Percentiles rank a stretch among this genome's conserved stretches.
Conservation (phyloP, 768 basidiomycete genomes). For the Scleroderma bovista region DNA sequence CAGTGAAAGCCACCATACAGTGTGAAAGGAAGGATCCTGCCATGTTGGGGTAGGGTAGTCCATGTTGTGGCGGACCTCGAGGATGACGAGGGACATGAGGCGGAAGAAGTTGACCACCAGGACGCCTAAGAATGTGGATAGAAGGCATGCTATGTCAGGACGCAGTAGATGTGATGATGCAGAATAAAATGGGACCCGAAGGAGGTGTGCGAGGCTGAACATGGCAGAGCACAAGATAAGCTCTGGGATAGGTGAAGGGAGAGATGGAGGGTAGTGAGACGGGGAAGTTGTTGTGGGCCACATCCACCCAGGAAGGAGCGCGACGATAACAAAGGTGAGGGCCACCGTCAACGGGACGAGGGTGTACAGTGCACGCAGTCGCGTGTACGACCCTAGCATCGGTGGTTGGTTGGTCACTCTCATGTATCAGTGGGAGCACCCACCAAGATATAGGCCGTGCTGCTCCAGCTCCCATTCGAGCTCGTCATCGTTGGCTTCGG, state of each 20-base stretch:
- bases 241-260: constrained; percentile 64
- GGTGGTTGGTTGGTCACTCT: background rate
- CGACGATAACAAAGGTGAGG: constrained; percentile 45
- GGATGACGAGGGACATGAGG: constrained; percentile 47
- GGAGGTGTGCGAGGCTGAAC: constrained; percentile 32
- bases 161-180: constrained; percentile 30
- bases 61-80: constrained; percentile 44
- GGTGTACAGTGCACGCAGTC: constrained; percentile 49
- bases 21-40: constrained; percentile 51
- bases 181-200: constrained; percentile 28
- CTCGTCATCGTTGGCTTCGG: constrained; percentile 37
- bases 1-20: constrained; percentile 74
- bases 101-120: constrained; percentile 49
- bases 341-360: constrained; percentile 53
- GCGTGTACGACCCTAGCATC: constrained; percentile 54
- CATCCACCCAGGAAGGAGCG: constrained; percentile 42
- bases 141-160: constrained; percentile 27
- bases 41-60: constrained; percentile 43
- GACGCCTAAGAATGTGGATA: constrained; percentile 42
- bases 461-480: constrained; percentile 43
- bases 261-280: constrained; percentile 41
- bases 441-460: constrained; percentile 47
- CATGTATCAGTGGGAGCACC: constrained; percentile 11
- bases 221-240: constrained; percentile 54
- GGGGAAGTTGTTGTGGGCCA: constrained; percentile 36